A percentile compares a stretch with the other conserved stretches of the same genome.
Conservation (phyloP, 129 eudicot genomes). For the Lonicera japonica region DNA sequence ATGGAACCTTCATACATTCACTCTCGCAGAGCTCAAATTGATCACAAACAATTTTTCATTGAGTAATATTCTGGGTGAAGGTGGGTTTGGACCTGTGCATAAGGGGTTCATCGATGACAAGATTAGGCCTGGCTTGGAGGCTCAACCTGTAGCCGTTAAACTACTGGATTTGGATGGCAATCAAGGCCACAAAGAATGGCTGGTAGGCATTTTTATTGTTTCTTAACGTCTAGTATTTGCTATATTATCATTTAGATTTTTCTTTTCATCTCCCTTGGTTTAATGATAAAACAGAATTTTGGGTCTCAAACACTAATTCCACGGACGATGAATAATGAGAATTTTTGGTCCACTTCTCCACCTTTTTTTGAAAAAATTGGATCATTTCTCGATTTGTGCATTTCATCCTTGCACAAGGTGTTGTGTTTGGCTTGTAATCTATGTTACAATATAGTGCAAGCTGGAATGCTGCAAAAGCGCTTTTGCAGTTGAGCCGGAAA, state of each 20-base stretch:
- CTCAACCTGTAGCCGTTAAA: constrained; percentile 88
- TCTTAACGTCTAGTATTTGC: too few species aligned
- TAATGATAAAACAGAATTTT: neutral
- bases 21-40: constrained; percentile 42
- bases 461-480: too few species aligned
- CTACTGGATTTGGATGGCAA: constrained; percentile 68
- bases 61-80: constrained; percentile 67
- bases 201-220: constrained; percentile 37
- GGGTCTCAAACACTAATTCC: too few species aligned
- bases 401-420: too few species aligned
- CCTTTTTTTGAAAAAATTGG: too few species aligned
- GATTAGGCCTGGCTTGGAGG: constrained; percentile 53
- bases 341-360: too few species aligned
- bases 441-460: too few species aligned
- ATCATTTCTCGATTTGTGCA: too few species aligned
- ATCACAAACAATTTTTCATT: constrained; percentile 66
- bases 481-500: too few species aligned
- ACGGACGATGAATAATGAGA: too few species aligned
- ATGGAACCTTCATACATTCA: constrained; percentile 73
- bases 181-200: constrained; percentile 91
- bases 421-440: too few species aligned
- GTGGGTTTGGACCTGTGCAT: constrained; percentile 89
- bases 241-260: neutral
- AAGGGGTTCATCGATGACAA: constrained; percentile 81
- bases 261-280: neutral